Evolutionary conservation across 805 yeast genomes (phyloP).

Genomic region (Candida maesae): DNA sequence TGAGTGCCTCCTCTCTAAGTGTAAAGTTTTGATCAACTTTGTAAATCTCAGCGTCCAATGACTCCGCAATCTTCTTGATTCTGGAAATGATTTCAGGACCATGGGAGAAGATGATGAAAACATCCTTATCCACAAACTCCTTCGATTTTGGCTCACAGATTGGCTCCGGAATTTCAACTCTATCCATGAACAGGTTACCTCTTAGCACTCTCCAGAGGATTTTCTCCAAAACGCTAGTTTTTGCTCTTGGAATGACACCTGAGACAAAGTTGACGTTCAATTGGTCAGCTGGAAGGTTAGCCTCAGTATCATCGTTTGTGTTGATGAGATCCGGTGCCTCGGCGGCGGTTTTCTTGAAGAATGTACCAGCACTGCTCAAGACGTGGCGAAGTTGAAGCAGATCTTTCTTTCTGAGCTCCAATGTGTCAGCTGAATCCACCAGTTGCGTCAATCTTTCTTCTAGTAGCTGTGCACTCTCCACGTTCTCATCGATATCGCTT

Average conservation of each 20-base stretch:
- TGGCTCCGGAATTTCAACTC: slow-evolving; percentile 68
- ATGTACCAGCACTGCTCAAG: slow-evolving; percentile 45
- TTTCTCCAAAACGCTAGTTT: slow-evolving; percentile 67
- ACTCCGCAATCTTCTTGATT: slow-evolving; percentile 81
- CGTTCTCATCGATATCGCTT: slow-evolving; percentile 54
- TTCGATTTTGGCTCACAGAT: slow-evolving; percentile 63
- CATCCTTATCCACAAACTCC: slow-evolving; percentile 62
- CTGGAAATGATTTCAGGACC: slow-evolving; percentile 72
- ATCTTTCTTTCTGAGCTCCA: slow-evolving; percentile 57
- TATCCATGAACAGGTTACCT: slow-evolving; percentile 81
- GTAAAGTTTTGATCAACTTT: slow-evolving; percentile 43
- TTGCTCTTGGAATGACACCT: slow-evolving; percentile 78
- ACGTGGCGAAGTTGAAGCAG: slow-evolving; percentile 60
- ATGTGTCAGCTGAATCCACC: slow-evolving; percentile 62
- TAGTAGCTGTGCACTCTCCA: slow-evolving; percentile 59
- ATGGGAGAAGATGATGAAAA: slow-evolving; percentile 88
- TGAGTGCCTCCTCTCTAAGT: slow-evolving; percentile 64
- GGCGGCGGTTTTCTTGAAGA: slow-evolving; percentile 33
- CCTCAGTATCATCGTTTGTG: slow-evolving; percentile 20
- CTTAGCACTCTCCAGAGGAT: slow-evolving; percentile 91
- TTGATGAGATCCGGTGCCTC: slow-evolving; percentile 4
- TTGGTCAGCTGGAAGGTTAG: slow-evolving; percentile 23
- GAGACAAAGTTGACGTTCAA: slow-evolving; percentile 51
- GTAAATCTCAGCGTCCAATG: slow-evolving; percentile 81
- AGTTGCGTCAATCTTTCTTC: slow-evolving; percentile 77